Evolutionary conservation across 2,329 filamentous ascomycete species (phyloP).

Genomic region (Apiospora hydei): DNA sequence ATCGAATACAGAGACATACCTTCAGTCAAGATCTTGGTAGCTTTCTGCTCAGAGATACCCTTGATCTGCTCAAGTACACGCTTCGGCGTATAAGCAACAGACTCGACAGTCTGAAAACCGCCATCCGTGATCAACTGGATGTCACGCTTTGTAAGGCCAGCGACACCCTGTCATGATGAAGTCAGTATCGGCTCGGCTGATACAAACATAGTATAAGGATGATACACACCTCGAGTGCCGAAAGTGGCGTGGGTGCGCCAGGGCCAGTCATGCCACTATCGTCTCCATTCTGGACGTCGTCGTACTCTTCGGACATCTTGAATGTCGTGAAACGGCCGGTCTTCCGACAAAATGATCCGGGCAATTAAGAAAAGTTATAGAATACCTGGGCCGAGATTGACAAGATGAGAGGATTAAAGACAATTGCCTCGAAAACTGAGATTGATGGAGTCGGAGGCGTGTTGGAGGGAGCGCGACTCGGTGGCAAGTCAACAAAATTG

Average conservation of each 20-base stretch:
- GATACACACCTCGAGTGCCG: conserved; percentile 77
- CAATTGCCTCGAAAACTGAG: not conserved
- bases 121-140: conserved; percentile 92
- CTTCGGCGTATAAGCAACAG: conserved; percentile 89
- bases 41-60: conserved; percentile 97
- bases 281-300: conserved; percentile 71
- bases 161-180: conserved; percentile 69
- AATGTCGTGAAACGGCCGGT: not conserved
- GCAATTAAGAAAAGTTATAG: not conserved
- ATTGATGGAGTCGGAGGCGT: not conserved
- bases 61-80: conserved; percentile 93
- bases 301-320: conserved; percentile 64
- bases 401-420: not conserved
- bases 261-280: conserved; percentile 80
- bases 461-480: not conserved
- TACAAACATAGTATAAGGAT: conserved; percentile 32
- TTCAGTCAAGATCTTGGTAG: conserved; percentile 87
- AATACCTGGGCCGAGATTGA: not conserved
- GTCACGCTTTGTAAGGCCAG: conserved; percentile 91
- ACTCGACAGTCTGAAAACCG: conserved; percentile 94
- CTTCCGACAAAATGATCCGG: not conserved
- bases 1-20: conserved; percentile 60
- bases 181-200: conserved; percentile 2
- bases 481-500: conserved; percentile 12
- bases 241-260: conserved; percentile 90